These are phyloP conservation scores for Rhododendron williamsianum DNA, from an alignment of 148 eudicot species.

Conservation along the genomic window DNA sequence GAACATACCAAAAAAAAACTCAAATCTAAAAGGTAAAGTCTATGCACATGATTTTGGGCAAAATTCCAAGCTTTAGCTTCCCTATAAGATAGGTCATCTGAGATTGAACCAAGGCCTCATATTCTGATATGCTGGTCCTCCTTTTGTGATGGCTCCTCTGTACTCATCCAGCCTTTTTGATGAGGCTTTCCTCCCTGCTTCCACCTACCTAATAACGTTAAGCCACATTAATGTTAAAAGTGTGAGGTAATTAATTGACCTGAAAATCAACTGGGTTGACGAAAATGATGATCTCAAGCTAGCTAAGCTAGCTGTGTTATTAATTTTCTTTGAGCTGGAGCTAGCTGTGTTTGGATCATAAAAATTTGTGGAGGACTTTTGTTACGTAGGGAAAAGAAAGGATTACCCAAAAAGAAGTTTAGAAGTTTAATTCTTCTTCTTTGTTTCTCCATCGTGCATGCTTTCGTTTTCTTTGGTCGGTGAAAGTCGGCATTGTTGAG, in stretches of 20 bases:
- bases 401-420: background rate
- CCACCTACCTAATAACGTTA: conserved; percentile 5
- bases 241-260: conserved; percentile 7
- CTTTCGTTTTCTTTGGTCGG: background rate
- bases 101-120: conserved; percentile 13
- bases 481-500: no score
- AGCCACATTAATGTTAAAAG: conserved; percentile 7
- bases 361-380: background rate
- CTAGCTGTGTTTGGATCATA: background rate
- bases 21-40: background rate
- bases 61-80: conserved; percentile 7
- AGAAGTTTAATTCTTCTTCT: background rate
- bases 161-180: background rate
- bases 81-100: conserved; percentile 18
- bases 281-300: background rate
- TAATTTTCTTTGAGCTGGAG: no score
- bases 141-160: background rate
- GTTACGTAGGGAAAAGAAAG: background rate
- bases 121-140: background rate
- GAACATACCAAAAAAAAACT: background rate
- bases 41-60: conserved; percentile 11
- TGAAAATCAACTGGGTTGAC: conserved; percentile 3
- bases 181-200: background rate
- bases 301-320: background rate
- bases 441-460: background rate